Evolutionary conservation across 345 rosid genomes (phyloP), one percentile per base, ranked within the genome.

Genomic region (Cardamine occulta): DNA sequence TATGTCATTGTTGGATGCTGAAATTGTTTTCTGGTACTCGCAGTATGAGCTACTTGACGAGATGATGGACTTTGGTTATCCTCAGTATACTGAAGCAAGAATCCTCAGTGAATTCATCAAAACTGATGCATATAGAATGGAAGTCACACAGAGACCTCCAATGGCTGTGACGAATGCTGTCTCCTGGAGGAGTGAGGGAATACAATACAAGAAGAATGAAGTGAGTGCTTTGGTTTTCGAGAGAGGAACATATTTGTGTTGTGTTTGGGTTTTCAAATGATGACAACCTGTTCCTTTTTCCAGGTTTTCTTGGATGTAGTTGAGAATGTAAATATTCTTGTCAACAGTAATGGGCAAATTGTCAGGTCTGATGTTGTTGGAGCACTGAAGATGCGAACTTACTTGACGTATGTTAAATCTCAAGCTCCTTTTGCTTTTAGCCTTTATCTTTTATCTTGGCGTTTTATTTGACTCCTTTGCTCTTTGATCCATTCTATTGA

Each of bases 111-210:
- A 95, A 76, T 95, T 95, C 76, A 95, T 95, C 78, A 92, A 92
- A 88, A 95, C 97, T 3, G 97, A 92, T 86, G 97, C 99, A 13
- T 95, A 90, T 83, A 88, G 93, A 84, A 89, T 95, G 99, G 99
- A 95, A 80, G 94, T 86, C 62, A 72, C 91, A 10, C 98, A 90
- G 79, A 85, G 98, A 79, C 99, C 99, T 83, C 99, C 99, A 5
- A 95, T 95, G 99, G 98, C 99, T 79, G 97, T 95, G 49, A 95
- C 98, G 21, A 92, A 95, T 82, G 97, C 98, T 35, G 98, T 95
- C 31, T 95, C 99, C 21, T 95, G 97, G 98, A 89, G 99, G 52
- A 90, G 97, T 76, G 99, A 95, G 82, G 97, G 99, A 64, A 86
- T 95, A 79, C 71, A 67, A 49, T 90, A 88, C 81, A 95, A 90